Conservation (phyloP, 139 green algal species). For the Chlamydomonas applanata region DNA sequence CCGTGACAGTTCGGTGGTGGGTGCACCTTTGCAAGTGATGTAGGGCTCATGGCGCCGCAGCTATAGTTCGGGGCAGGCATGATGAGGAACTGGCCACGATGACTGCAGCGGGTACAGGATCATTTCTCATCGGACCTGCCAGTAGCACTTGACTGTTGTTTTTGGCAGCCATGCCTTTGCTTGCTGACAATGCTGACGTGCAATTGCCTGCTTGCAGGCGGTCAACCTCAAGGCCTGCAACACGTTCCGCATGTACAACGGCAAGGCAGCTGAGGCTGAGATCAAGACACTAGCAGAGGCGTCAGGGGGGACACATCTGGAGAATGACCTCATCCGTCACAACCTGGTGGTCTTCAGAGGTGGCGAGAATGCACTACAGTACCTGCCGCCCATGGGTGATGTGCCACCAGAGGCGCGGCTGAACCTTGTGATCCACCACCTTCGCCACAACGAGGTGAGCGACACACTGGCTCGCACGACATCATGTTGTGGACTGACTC, state of each 20-base stretch:
- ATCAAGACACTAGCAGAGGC: conserved; percentile 53
- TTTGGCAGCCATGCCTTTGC: no score
- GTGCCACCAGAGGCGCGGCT: conserved; percentile 73
- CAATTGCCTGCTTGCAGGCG: no score
- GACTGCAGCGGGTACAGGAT: no score
- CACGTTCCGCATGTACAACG: conserved; percentile 63
- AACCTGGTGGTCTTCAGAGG: conserved; percentile 80
- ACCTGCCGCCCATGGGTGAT: conserved; percentile 64
- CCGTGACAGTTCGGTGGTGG: conserved; percentile 12
- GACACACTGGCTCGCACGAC: no score
- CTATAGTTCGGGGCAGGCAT: no score
- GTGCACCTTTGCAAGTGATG: no score
- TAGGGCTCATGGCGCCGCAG: no score
- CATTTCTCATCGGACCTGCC: no score
- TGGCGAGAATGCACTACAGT: conserved; percentile 72
- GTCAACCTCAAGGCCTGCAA: conserved; percentile 75
- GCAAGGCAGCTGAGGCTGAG: conserved; percentile 68
- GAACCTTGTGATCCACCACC: conserved; percentile 84
- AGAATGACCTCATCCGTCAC: conserved; percentile 74
- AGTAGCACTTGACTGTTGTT: no score
- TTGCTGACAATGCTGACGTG: no score
- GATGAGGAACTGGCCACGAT: no score
- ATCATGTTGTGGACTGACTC: no score
- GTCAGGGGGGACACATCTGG: conserved; percentile 33
- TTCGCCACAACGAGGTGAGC: conserved; percentile 45